Percentiles rank a stretch among this genome's conserved stretches.
These are phyloP conservation scores for Rhizopus sp. DNA, from an alignment of 371 early-diverging fungal species.

Conservation along the genomic window DNA sequence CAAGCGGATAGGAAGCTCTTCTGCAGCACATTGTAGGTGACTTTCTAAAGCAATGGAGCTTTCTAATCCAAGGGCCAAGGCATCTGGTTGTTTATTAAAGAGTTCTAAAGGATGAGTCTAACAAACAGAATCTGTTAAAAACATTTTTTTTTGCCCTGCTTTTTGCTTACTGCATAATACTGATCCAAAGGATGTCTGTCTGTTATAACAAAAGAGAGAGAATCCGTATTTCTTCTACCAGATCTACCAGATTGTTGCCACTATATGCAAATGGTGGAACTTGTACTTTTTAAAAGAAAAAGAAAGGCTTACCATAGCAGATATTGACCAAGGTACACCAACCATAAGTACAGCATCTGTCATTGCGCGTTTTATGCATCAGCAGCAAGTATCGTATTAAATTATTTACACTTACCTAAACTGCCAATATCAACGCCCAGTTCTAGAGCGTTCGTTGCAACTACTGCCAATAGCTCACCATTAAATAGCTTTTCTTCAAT, in stretches of 20 bases:
- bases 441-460: constrained; percentile 74
- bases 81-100: constrained; percentile 43
- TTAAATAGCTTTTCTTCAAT: constrained; percentile 62
- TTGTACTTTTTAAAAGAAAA: not conserved
- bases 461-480: constrained; percentile 53
- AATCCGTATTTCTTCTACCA: constrained; percentile 64
- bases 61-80: constrained; percentile 36
- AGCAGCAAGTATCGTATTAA: not conserved
- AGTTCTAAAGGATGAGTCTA: constrained; percentile 49
- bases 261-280: constrained; percentile 15
- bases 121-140: not conserved
- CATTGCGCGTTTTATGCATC: not conserved
- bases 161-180: constrained; percentile 39
- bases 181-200: constrained; percentile 61
- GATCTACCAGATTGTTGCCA: constrained; percentile 74
- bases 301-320: constrained; percentile 38
- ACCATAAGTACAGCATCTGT: constrained; percentile 62
- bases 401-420: constrained; percentile 33
- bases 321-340: constrained; percentile 59
- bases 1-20: constrained; percentile 47
- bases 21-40: constrained; percentile 70
- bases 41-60: constrained; percentile 47
- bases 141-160: not conserved
- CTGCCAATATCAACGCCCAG: constrained; percentile 73
- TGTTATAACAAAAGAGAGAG: constrained; percentile 57